Evolutionary conservation across 306 rosid species (phyloP).

Genomic region (Cucumis cinereus): DNA sequence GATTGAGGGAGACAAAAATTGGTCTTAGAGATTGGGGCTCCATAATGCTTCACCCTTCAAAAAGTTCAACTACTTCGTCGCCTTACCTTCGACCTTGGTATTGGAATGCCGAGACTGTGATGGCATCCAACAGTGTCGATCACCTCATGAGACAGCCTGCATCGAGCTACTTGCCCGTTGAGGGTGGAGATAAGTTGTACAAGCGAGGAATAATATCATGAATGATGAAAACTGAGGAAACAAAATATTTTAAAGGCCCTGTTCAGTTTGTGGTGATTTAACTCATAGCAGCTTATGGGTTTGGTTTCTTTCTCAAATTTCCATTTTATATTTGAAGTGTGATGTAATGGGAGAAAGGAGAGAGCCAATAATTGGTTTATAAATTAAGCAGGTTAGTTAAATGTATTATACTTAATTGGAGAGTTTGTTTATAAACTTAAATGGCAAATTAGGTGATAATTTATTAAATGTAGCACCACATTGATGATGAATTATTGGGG

Average conservation of each 20-base stretch:
- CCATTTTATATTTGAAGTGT: neutral
- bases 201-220: slow-evolving; percentile 42
- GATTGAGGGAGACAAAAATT: slow-evolving; percentile 46
- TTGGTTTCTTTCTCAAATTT: neutral
- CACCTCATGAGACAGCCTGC: slow-evolving; percentile 32
- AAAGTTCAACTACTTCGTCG: slow-evolving; percentile 27
- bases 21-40: slow-evolving; percentile 84
- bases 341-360: neutral
- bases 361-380: neutral
- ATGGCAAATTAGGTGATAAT: neutral
- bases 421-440: too few relatives aligned
- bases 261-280: neutral
- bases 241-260: neutral
- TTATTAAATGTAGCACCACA: neutral
- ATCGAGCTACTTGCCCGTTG: slow-evolving; percentile 40
- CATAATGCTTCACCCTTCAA: slow-evolving; percentile 50
- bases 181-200: slow-evolving; percentile 75
- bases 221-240: neutral
- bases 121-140: slow-evolving; percentile 27
- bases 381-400: neutral
- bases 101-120: slow-evolving; percentile 40
- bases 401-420: too few relatives aligned
- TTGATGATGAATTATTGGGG: neutral
- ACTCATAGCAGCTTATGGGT: neutral
- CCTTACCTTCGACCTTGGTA: slow-evolving; percentile 77